Conservation (phyloP, 768 basidiomycete species). For the Kwoniella mangroviensis region DNA sequence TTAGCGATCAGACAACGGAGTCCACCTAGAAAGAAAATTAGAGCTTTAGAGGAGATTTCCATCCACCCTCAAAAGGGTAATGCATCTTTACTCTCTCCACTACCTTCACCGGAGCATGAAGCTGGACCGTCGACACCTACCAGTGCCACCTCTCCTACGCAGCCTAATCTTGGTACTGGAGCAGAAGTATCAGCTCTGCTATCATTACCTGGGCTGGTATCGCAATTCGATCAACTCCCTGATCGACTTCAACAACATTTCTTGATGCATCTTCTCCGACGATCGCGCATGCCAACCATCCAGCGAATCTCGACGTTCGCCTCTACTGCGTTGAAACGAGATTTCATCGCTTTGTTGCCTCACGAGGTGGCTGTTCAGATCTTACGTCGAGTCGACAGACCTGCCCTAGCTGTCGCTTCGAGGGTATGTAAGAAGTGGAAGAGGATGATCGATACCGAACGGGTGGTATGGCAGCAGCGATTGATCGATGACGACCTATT, state of each 20-base stretch:
- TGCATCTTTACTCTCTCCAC: constrained; percentile 32
- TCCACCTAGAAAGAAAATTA: constrained; percentile 47
- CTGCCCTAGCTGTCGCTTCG: constrained; percentile 80
- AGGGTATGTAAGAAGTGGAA: constrained; percentile 89
- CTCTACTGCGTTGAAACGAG: constrained; percentile 86
- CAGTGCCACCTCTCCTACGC: not conserved
- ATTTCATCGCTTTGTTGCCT: constrained; percentile 89
- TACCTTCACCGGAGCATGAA: constrained; percentile 42
- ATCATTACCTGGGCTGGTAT: constrained; percentile 79
- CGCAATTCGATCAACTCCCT: constrained; percentile 79
- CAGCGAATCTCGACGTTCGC: constrained; percentile 86
- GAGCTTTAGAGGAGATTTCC: constrained; percentile 35
- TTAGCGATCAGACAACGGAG: constrained; percentile 23
- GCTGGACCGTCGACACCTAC: constrained; percentile 16
- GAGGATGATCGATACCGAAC: constrained; percentile 87
- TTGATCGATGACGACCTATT: constrained; percentile 82
- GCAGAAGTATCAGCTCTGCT: constrained; percentile 74
- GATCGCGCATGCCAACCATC: constrained; percentile 87
- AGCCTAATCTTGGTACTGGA: constrained; percentile 45
- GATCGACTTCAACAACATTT: constrained; percentile 87
- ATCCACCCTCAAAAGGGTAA: constrained; percentile 26
- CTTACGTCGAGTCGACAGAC: constrained; percentile 79
- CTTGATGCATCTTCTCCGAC: constrained; percentile 86
- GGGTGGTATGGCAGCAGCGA: constrained; percentile 85
- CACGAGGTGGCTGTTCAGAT: constrained; percentile 89